Evolutionary conservation across 345 rosid species (phyloP), one percentile per base, ranked within the genome.

Genomic region (Ceriops decandra): DNA sequence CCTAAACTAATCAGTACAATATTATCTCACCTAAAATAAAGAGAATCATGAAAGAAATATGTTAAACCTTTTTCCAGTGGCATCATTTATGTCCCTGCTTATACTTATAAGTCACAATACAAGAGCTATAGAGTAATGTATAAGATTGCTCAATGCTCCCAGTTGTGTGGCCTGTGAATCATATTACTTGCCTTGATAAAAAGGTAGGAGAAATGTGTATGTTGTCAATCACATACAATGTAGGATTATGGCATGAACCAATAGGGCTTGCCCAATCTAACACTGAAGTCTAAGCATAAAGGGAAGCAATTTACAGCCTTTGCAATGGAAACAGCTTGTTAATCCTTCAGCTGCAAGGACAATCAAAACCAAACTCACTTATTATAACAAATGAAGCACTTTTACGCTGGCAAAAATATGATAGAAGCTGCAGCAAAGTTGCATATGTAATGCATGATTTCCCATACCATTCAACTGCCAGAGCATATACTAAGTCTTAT

Each of bases 231-330:
- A 93, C 95, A 27, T 96, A 93, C 72, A 88, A 77, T 51, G 93
- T 88, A 30, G 96, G 98, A 78, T 93, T 93, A 79, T 91, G 91
- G 27, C 95, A 92, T 17, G 98, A 93, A 35, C 98, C 97, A 60
- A 96, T 88, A 57, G 98, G 96, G 80, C 91, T 93, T 75, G 97
- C 98, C 74, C 97, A 93, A 70, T 95, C 96, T 79, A 93, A 76
- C 54, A 88, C 96, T 26, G 96, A 93, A 51, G 96, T 89, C 71
- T 96, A 86, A 28, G 4, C 30, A 28, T 28, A 28, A 30, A 93
- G 91, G 20, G 96, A 82, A 60, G 98, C 98, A 82, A 93, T 93
- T 93, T 75, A 97, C 95, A 73, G 98, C 96, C 81, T 93, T 91
- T 21, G 97, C 98, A 79, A 93, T 83, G 61, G 96, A 93, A 71